phyloP scores from a whole-genome alignment of 176 grass and related monocot genomes.

The Secale cereale region DNA sequence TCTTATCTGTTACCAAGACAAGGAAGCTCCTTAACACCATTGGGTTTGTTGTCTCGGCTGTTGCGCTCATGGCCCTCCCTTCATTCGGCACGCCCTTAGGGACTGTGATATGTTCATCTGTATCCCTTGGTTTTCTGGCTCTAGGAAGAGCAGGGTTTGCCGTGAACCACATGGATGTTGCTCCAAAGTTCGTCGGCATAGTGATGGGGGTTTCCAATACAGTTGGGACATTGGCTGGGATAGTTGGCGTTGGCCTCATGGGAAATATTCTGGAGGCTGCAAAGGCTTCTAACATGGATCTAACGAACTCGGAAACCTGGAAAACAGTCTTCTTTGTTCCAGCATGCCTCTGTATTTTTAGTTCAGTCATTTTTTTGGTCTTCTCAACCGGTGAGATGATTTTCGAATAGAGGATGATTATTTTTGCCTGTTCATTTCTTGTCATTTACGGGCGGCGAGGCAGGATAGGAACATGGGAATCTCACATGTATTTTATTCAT shows the following conservation, averaged over 20 bases:
- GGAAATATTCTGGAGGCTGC: conserved; percentile 15
- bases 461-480: conserved; percentile 24
- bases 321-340: conserved; percentile 7
- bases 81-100: conserved; percentile 9
- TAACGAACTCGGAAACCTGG: neutral
- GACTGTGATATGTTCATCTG: neutral
- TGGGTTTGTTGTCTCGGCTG: neutral
- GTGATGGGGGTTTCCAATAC: conserved; percentile 6
- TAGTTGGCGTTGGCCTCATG: neutral
- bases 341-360: conserved; percentile 12
- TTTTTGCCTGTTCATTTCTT: conserved; percentile 8
- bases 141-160: conserved; percentile 16
- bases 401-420: conserved; percentile 11
- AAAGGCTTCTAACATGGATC: conserved; percentile 19
- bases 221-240: conserved; percentile 15
- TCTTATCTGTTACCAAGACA: conserved; percentile 11
- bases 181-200: conserved; percentile 7
- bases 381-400: conserved; percentile 12
- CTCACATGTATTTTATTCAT: conserved; percentile 18
- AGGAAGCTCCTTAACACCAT: conserved; percentile 6
- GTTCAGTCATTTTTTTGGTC: conserved; percentile 14
- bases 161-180: conserved; percentile 9
- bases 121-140: neutral
- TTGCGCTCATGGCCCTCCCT: conserved; percentile 15
- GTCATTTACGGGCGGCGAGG: neutral